Evolutionary conservation across 257 asterid species (phyloP).

Genomic region (Solanum pinnatisectum): DNA sequence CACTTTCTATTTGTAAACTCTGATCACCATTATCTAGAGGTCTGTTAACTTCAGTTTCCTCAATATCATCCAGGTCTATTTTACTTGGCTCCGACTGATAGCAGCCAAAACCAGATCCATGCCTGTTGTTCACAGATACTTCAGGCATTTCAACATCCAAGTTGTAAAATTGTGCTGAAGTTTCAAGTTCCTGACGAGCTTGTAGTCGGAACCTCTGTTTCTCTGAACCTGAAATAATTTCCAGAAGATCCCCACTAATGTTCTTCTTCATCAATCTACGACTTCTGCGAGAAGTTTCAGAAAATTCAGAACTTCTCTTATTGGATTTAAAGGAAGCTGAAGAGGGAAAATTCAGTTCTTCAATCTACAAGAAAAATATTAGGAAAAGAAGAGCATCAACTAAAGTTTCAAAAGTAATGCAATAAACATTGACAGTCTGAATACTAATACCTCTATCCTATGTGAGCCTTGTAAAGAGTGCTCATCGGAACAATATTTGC

Average conservation of each 20-base stretch:
- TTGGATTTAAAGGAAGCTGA: background rate
- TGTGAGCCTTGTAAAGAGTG: conserved; percentile 9
- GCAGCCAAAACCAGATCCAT: conserved; percentile 9
- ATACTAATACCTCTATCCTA: conserved; percentile 25
- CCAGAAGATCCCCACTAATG: conserved; percentile 13
- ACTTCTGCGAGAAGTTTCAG: conserved; percentile 21
- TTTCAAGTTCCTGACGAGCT: conserved; percentile 6
- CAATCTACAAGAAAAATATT: conserved; percentile 10
- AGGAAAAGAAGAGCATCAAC: background rate
- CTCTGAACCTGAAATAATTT: conserved; percentile 23
- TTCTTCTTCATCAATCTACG: conserved; percentile 55
- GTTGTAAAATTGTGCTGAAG: conserved; percentile 7
- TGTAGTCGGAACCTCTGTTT: conserved; percentile 10
- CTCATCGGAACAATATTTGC: conserved; percentile 11
- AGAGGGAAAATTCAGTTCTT: conserved; percentile 8
- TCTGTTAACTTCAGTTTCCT: conserved; percentile 20
- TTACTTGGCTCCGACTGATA: conserved; percentile 4
- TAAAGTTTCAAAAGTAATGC: background rate
- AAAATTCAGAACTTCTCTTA: background rate
- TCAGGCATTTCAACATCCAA: conserved; percentile 24
- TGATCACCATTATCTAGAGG: conserved; percentile 8
- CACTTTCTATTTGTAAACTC: conserved; percentile 2
- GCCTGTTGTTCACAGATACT: conserved; percentile 11
- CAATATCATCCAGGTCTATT: conserved; percentile 13
- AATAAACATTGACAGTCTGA: background rate